Evolutionary conservation across 139 green algal genomes (phyloP), one percentile per base, ranked within the genome.

Genomic region (Coelastrella sp.): DNA sequence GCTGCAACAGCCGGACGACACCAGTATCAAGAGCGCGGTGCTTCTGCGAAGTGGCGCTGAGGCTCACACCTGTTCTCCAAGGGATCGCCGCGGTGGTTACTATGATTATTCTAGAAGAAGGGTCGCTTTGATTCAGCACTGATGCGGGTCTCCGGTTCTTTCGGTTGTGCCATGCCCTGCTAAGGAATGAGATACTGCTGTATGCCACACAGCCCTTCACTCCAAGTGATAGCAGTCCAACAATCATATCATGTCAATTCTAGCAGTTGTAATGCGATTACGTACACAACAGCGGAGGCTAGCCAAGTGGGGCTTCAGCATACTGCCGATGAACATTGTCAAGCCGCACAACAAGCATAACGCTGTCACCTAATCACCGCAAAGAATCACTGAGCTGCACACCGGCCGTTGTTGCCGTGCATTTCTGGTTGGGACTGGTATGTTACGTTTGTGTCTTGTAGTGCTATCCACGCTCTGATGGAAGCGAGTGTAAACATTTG

Each of bases 1-100:
- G 1, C 7, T 23, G 57, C 0, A 66, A 19, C 21, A 0, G 57
- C 27, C 15, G n/a, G 2, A 6, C 13, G 23, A 19, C 21, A 0
- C 19, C 0, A 30, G 2, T 66, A 30, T 9, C 17, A 1, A 27
- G 57, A 66, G 9, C 27, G 35, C 25, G 71, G 3, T 25, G 41
- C 13, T n/a, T 9, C 0, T 21, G 2, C 67, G 27, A 37, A 32
- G 30, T 30, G 72, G 45, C 72, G 72, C 72, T 79, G 72, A 30
- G 34, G 48, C 30, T 50, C 45, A 51, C 19, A 81, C 73, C 73
- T 15, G 73, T 81, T 13, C 73, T 53, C 73, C 73, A 81, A 11
- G 73, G 73, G 2, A 81, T 66, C 25, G 73, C 73, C 23, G 73
- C 73, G 2, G 73, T 81, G 34, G 73, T 68, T 7, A 81, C 50